Percentiles rank a stretch among this genome's conserved stretches.
phyloP scores from a whole-genome alignment of 257 asterid genomes.

The Jaltomata sinuosa region DNA sequence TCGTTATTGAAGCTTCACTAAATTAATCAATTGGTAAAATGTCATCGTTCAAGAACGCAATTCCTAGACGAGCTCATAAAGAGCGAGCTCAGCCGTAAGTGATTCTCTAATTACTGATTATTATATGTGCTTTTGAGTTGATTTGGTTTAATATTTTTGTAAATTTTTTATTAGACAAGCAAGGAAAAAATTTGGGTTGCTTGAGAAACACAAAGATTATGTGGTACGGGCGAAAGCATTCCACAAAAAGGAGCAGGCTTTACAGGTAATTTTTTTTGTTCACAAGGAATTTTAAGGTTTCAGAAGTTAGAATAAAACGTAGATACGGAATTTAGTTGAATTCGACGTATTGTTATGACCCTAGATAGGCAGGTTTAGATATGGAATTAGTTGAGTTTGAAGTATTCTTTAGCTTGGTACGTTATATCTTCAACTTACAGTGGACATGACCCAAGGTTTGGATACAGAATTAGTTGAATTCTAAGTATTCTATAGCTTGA shows the following conservation, averaged over 20 bases:
- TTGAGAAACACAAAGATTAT: slow-evolving; percentile 90
- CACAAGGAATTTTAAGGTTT: background rate
- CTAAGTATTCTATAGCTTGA: background rate
- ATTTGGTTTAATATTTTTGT: background rate
- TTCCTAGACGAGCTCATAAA: slow-evolving; percentile 76
- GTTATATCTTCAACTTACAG: background rate
- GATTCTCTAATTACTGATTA: background rate
- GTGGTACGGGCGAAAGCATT: slow-evolving; percentile 59
- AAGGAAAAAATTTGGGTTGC: slow-evolving; percentile 64
- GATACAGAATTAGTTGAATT: background rate
- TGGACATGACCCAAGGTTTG: no score
- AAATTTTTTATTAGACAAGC: slow-evolving; percentile 26
- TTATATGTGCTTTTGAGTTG: background rate
- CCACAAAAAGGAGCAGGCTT: slow-evolving; percentile 59
- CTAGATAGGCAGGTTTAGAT: background rate
- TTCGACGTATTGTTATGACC: background rate
- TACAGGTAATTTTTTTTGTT: slow-evolving; percentile 31
- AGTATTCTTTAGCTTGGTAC: background rate
- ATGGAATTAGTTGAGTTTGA: background rate
- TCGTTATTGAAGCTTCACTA: background rate
- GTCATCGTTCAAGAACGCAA: slow-evolving; percentile 81
- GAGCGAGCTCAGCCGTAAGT: slow-evolving; percentile 93
- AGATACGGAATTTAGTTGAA: background rate
- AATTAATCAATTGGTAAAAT: slow-evolving; percentile 7
- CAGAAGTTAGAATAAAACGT: background rate